Evolutionary conservation across 2,329 filamentous ascomycete species (phyloP).

Genomic region (Aspergillus ibericus): DNA sequence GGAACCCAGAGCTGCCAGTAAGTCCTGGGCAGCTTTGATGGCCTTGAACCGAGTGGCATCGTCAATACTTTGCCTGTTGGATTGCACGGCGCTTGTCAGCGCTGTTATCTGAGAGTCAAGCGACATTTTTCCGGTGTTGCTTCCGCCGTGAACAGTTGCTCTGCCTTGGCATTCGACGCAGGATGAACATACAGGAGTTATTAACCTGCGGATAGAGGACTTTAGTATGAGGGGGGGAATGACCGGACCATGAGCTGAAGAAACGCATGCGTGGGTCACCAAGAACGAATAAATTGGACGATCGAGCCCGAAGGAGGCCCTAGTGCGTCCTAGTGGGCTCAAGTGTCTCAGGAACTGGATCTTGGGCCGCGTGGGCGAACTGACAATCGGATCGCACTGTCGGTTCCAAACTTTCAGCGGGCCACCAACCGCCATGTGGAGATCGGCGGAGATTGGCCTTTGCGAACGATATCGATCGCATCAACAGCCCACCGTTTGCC

Average conservation of each 20-base stretch:
- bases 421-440: background rate
- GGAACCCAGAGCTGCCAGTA: conserved; percentile 11
- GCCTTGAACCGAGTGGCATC: conserved; percentile 9
- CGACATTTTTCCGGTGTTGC: background rate
- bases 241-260: background rate
- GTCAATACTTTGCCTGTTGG: conserved; percentile 7
- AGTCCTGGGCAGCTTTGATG: conserved; percentile 9
- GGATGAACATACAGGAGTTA: background rate
- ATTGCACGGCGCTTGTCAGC: conserved; percentile 5
- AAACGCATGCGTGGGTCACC: background rate
- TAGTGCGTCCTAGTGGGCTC: background rate
- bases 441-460: background rate
- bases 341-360: background rate
- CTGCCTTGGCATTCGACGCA: background rate
- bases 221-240: background rate
- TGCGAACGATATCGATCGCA: background rate
- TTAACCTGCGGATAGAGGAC: background rate
- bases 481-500: background rate
- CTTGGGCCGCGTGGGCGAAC: background rate
- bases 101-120: conserved; percentile 9
- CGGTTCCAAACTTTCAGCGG: background rate
- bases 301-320: background rate
- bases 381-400: background rate
- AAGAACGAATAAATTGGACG: background rate
- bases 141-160: background rate